Evolutionary conservation across 805 yeast species (phyloP), one percentile per base, ranked within the genome.

Genomic region (Novakomyces olei): DNA sequence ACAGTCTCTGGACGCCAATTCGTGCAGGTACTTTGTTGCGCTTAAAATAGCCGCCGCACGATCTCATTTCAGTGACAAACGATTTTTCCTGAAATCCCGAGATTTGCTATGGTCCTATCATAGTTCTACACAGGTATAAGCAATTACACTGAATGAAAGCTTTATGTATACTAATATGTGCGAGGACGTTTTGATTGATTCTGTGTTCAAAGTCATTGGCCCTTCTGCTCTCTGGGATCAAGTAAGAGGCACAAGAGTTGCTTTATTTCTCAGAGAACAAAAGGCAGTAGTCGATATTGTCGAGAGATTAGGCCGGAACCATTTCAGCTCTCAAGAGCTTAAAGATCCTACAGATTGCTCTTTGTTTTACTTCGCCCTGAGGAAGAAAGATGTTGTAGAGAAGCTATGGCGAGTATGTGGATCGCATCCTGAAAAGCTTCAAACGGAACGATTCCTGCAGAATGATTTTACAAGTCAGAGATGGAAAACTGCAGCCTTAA

Each of bases 41-140:
- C 65, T 69, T 42, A 73, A 69, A 41, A 54, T 83, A 28, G 76
- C 66, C 43, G 10, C 15, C 15, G 16, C 24, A 22, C 9, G 9
- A 10, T 12, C 15, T 5, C 26, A 30, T 23, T 20, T 23, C 17
- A 15, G 18, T 4, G 17, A 23, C 9, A 15, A 8, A 10, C 17
- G 15, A n/a, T n/a, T 12, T 1, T 9, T 12, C 9, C n/a, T 30
- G 38, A 61, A 72, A 1, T 73, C 75, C 69, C 61, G 96, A 44
- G 95, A 85, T 51, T 63, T 75, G 34, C 63, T 65, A 32, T 85
- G 92, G 83, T 96, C 93, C 0, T 53, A 77, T 16, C 91, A 80
- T 50, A 72, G 88, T 35, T 75, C 69, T 29, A 71, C n/a, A n/a
- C n/a, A n/a, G n/a, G n/a, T n/a, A n/a, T n/a, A n/a, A n/a, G n/a